These are phyloP conservation scores for Neonectria hederae DNA, from an alignment of 2,329 filamentous ascomycete species.

Conservation along the genomic window DNA sequence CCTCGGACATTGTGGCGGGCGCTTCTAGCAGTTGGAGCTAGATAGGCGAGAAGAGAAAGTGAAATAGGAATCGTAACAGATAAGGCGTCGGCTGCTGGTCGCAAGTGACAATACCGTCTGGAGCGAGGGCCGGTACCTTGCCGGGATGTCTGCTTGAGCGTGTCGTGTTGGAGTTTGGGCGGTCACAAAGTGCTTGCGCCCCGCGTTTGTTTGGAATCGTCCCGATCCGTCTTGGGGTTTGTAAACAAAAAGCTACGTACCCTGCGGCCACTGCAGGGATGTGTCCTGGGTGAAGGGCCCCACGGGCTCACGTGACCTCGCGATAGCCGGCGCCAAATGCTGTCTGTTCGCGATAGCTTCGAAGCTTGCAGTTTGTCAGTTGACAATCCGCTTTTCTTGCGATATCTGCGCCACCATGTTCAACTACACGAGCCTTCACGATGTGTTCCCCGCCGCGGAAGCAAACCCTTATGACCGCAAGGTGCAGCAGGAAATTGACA, in stretches of 20 bases:
- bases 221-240: conserved; percentile 50
- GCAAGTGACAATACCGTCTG: conserved; percentile 14
- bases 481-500: conserved; percentile 69
- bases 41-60: conserved; percentile 5
- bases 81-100: neutral
- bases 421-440: conserved; percentile 72
- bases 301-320: conserved; percentile 37
- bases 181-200: conserved; percentile 42
- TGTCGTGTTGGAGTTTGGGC: conserved; percentile 25
- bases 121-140: conserved; percentile 10
- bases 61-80: neutral
- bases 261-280: neutral
- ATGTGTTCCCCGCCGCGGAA: conserved; percentile 70
- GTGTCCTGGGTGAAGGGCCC: neutral
- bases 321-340: conserved; percentile 21
- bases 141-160: conserved; percentile 15
- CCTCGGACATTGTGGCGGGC: conserved; percentile 44
- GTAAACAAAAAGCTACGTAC: conserved; percentile 51
- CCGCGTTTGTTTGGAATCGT: conserved; percentile 53
- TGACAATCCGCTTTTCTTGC: neutral
- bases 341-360: conserved; percentile 40
- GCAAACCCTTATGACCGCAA: conserved; percentile 71
- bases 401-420: conserved; percentile 56
- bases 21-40: conserved; percentile 15
- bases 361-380: neutral